Evolutionary conservation across 306 rosid genomes (phyloP).

Genomic region (Vachellia pachyceras): DNA sequence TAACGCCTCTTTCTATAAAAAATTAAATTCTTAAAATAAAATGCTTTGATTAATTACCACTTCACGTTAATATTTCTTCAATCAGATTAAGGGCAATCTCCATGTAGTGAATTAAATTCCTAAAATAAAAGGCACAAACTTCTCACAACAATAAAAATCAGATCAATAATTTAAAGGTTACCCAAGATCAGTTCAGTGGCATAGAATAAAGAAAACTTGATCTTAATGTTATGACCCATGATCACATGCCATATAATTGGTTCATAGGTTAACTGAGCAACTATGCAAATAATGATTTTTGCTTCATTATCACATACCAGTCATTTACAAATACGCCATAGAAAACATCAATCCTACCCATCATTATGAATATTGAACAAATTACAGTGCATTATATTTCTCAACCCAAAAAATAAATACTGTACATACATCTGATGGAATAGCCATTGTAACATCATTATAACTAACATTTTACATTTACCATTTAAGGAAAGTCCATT

Average conservation of each 20-base stretch:
- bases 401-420: slow-evolving; percentile 12
- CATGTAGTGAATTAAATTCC: neutral
- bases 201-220: neutral
- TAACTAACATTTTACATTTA: slow-evolving; percentile 1
- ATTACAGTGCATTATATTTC: slow-evolving; percentile 9
- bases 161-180: too few relatives aligned
- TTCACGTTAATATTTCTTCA: neutral
- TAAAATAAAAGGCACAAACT: neutral
- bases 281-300: neutral
- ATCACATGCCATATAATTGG: neutral
- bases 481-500: neutral
- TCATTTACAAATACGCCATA: neutral
- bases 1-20: neutral
- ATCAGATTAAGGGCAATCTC: slow-evolving; percentile 21
- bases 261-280: neutral
- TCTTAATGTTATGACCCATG: neutral
- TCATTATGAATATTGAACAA: slow-evolving; percentile 6
- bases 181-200: neutral
- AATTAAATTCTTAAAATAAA: neutral
- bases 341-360: neutral
- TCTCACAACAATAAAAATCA: neutral
- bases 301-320: neutral
- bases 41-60: neutral
- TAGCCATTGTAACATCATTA: neutral
- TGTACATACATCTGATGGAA: neutral